Conservation (phyloP, 2,329 filamentous ascomycete species). For the Trichoderma lentiforme region DNA sequence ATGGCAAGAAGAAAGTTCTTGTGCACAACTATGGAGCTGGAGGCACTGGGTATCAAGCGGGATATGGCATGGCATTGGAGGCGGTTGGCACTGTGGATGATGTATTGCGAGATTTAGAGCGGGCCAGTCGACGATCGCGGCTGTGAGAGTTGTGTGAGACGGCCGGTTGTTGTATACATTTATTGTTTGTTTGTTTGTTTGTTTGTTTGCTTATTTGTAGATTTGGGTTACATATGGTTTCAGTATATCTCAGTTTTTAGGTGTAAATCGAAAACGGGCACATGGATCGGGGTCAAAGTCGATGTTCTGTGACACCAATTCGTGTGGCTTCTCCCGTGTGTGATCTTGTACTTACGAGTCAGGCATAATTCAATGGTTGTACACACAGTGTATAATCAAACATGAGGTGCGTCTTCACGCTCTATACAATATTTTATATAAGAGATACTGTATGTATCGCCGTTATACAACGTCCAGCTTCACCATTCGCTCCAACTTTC, state of each 20-base stretch:
- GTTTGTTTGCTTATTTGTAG: neutral
- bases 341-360: neutral
- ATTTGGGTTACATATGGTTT: neutral
- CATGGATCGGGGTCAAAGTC: neutral
- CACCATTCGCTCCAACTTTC: neutral
- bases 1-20: constrained; percentile 25
- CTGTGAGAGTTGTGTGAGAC: neutral
- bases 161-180: neutral
- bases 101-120: constrained; percentile 23
- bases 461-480: neutral
- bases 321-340: neutral
- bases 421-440: neutral
- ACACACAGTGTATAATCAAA: neutral
- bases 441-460: neutral
- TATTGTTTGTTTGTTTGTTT: neutral
- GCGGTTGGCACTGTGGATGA: constrained; percentile 32
- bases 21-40: constrained; percentile 46
- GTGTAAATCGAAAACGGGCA: neutral
- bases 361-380: neutral
- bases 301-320: neutral
- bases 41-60: constrained; percentile 44
- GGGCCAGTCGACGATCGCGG: neutral
- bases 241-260: neutral
- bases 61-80: constrained; percentile 39
- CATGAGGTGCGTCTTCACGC: neutral